Evolutionary conservation across 2,329 filamentous ascomycete genomes (phyloP), one percentile per base, ranked within the genome.

Genomic region (Trichophyton simii): DNA sequence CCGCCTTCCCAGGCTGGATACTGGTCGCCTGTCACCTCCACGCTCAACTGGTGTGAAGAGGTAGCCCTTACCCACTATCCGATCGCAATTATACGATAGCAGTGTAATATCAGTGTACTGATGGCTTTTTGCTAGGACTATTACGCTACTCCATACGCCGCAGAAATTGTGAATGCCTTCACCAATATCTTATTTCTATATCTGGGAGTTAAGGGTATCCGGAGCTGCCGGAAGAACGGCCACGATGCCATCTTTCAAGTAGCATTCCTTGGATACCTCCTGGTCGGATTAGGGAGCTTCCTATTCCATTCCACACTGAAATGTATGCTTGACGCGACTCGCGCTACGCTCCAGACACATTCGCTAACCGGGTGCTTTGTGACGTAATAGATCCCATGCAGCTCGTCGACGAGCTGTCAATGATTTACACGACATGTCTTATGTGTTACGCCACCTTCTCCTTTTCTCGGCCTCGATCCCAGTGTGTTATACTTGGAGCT

Each of bases 131-230:
- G 6, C 54, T 59, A 91, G 83, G 87, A 89, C 65, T 88, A 88
- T 74, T 87, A 87, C 77, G 83, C 86, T 42, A 91, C 87, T 3
- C 78, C 82, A 50, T 91, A 91, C 70, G 82, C 84, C 54, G 88
- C 88, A 41, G 88, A 91, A 71, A 84, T 91, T 54, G 82, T 90
- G 70, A 92, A 88, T 74, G 88, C 89, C 2, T 68, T 91, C 36
- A 96, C 90, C 38, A 96, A 96, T 72, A 72, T 88, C 2, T 77
- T 94, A 25, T 96, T 96, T 73, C 79, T 95, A 67, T 88, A 81
- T 72, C 81, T 95, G 20, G 89, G 89, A 6, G 75, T 83, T 66
- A 87, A 86, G 70, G 91, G 91, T 25, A 83, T 94, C 64, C 76
- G 79, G 60, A 90, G 85, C 72, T 95, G 89, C 72, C 70, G 87